Evolutionary conservation across 257 asterid species (phyloP).

Genomic region (Solanum tacnaense): DNA sequence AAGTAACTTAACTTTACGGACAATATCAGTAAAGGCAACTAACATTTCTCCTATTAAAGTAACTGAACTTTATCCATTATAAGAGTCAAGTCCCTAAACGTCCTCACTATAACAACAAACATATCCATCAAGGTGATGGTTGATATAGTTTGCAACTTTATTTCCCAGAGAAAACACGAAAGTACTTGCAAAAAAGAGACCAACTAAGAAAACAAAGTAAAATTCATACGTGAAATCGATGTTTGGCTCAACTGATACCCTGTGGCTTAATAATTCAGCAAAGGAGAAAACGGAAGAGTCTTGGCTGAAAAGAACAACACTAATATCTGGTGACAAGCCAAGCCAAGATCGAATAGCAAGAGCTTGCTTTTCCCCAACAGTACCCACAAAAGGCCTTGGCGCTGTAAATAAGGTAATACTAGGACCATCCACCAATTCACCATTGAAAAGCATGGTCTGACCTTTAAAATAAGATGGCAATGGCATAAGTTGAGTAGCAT

Average conservation of each 20-base stretch:
- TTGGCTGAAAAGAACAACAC: slow-evolving; percentile 70
- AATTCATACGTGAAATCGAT: slow-evolving; percentile 83
- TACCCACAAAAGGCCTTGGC: slow-evolving; percentile 61
- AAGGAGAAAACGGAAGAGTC: slow-evolving; percentile 64
- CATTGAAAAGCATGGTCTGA: slow-evolving; percentile 15
- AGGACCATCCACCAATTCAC: slow-evolving; percentile 28
- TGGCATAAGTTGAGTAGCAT: slow-evolving; percentile 55
- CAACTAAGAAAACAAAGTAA: not conserved
- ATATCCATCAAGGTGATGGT: not conserved
- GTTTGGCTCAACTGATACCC: slow-evolving; percentile 63
- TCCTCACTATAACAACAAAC: not conserved
- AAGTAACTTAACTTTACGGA: not conserved
- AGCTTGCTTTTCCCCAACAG: slow-evolving; percentile 51
- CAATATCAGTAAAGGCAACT: not conserved
- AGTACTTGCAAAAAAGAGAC: not conserved
- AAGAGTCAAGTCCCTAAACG: not conserved
- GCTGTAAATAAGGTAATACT: slow-evolving; percentile 66
- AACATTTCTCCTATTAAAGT: not conserved
- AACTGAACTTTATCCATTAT: not conserved
- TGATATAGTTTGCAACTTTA: not conserved
- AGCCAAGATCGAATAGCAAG: slow-evolving; percentile 93
- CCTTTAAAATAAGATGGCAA: slow-evolving; percentile 33
- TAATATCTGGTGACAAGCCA: slow-evolving; percentile 43
- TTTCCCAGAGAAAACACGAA: not conserved
- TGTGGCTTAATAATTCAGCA: slow-evolving; percentile 43